Base-by-base conservation (phyloP, 306 rosid genomes). In the Sicyos baderoa region DNA sequence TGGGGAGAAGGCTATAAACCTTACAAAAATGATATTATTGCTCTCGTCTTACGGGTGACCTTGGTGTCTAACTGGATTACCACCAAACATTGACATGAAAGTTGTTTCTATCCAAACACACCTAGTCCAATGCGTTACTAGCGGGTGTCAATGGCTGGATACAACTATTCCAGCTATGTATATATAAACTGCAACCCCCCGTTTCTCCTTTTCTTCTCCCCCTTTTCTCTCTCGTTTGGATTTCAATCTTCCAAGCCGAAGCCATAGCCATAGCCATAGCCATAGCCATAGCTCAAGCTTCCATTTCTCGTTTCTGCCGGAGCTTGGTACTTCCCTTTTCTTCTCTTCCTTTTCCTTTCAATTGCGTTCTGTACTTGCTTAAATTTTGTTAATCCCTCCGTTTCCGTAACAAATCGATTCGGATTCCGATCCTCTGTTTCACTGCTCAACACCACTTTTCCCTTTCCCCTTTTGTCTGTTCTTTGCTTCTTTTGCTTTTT, bases 121-220 rank as follows among this genome's bases (percentile, higher is more conserved):
- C n/a, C n/a, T n/a, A n/a, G n/a, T n/a, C n/a, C n/a, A n/a, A 0
- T 1, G 47, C 1, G 32, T 73, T 17, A 69, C 74, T 48, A 75
- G 66, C 73, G 84, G 80, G 86, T 82, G 16, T 29, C 40, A 49
- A 69, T 2, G 40, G 4, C 53, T 23, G 48, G 17, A 13, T 21
- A 68, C 78, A 74, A 65, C 81, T 60, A 73, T 75, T 77, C 80
- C 82, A 80, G 77, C 79, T 80, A 75, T 81, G 67, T 83, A 77
- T 80, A 80, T 55, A 80, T 5, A 29, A 1, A 25, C 1, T 3
- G 3, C 35, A 29, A 29, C 14, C 12, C 7, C 15, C 37, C 55
- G 7, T 1, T 7, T 11, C 0, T 0, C 32, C 61, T 6, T 10
- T 47, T 4, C 25, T 40, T 62, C 73, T 75, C 55, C 42, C 50